These are phyloP conservation scores for Oryza meridionalis DNA, from an alignment of 176 grass and related monocot species.

Conservation along the genomic window DNA sequence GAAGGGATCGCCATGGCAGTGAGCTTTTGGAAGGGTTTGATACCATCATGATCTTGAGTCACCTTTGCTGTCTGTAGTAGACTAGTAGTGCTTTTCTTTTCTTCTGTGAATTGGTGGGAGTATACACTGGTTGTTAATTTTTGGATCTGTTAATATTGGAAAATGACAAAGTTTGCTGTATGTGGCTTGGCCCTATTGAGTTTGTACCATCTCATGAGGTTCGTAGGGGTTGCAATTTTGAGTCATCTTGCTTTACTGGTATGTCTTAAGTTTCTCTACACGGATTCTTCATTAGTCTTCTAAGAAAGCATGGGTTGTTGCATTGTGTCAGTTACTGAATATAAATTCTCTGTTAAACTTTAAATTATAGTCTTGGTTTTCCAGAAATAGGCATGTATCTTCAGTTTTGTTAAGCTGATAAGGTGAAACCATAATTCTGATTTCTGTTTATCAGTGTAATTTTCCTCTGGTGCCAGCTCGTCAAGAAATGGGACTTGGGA, in stretches of 20 bases:
- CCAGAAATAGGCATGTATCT: not conserved
- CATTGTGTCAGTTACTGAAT: not conserved
- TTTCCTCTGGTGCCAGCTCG: conserved; percentile 2
- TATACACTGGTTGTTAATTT: conserved; percentile 4
- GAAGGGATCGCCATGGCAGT: not conserved
- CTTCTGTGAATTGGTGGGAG: conserved; percentile 11
- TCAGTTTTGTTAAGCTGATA: not conserved
- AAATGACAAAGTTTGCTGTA: not conserved
- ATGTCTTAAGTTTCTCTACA: not conserved
- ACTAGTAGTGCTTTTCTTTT: not conserved
- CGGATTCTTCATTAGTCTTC: not conserved
- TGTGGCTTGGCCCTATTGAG: not conserved
- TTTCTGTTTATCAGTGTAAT: not conserved
- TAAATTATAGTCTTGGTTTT: not conserved
- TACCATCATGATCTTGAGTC: not conserved
- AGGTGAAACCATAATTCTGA: not conserved
- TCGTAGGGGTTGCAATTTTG: not conserved
- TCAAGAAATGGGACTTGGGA: not conserved
- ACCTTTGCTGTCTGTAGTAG: conserved; percentile 2
- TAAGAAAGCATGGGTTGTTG: not conserved
- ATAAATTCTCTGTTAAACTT: conserved; percentile 6
- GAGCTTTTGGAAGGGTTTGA: conserved; percentile 5
- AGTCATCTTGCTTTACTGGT: not conserved
- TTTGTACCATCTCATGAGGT: not conserved
- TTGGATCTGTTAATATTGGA: conserved; percentile 4